A percentile compares a stretch with the other conserved stretches of the same genome.
These are phyloP conservation scores for Ustilaginoidea virens DNA, from an alignment of 2,329 filamentous ascomycete species.

Conservation along the genomic window DNA sequence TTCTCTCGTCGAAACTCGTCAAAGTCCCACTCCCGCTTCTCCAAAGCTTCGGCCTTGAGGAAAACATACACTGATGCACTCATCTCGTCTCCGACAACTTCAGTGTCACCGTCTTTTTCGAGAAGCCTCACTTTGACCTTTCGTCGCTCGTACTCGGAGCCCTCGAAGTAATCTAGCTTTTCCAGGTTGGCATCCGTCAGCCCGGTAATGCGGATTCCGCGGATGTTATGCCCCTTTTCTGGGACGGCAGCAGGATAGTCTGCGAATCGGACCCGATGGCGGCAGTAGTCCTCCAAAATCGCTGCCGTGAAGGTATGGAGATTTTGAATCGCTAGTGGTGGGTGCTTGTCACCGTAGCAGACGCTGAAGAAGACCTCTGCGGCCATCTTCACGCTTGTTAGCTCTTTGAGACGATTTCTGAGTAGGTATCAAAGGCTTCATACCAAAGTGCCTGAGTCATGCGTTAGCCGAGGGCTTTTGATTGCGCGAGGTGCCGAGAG, in stretches of 20 bases:
- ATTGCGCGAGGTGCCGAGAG: background rate
- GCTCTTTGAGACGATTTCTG: conserved; percentile 6
- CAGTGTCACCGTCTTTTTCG: conserved; percentile 20
- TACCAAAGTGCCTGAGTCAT: conserved; percentile 20
- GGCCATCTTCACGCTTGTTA: conserved; percentile 45
- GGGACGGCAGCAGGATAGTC: conserved; percentile 73
- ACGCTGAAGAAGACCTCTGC: conserved; percentile 74
- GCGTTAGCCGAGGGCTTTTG: conserved; percentile 4
- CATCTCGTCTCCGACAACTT: conserved; percentile 28
- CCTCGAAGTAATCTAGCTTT: conserved; percentile 73
- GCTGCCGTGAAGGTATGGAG: conserved; percentile 56
- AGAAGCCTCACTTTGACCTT: conserved; percentile 37
- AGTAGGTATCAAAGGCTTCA: too few relatives aligned
- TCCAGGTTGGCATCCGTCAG: conserved; percentile 62
- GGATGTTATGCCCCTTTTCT: conserved; percentile 40
- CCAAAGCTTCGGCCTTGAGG: conserved; percentile 34
- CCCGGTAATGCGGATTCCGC: conserved; percentile 63
- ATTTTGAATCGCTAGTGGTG: conserved; percentile 31
- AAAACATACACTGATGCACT: conserved; percentile 53
- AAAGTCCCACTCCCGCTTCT: conserved; percentile 76
- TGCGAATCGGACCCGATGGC: conserved; percentile 48
- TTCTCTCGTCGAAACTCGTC: conserved; percentile 68
- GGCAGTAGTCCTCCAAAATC: conserved; percentile 56
- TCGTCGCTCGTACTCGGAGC: conserved; percentile 50
- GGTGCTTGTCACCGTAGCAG: conserved; percentile 45